Base-by-base conservation (phyloP, 768 basidiomycete genomes). In the Lyophyllum decastes region DNA sequence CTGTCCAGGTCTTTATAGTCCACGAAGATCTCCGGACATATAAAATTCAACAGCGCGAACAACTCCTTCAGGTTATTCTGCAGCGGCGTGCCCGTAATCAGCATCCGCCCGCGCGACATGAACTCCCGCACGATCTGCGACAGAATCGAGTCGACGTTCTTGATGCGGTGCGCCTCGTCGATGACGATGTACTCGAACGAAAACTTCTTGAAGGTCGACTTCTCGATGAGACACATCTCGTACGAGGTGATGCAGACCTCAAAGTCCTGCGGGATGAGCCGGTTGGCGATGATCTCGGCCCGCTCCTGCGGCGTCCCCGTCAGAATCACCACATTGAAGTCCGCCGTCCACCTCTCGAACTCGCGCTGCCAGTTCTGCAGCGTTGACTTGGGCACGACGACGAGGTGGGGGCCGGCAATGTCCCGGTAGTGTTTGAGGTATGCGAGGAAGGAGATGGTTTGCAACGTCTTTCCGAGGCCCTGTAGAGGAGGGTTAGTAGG, bases 121-220 rank as follows among this genome's bases (percentile, higher is more conserved):
- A 98, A 98, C 2, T 90, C 78, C 49, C 96, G 85, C 48, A 98
- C 94, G 66, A 99, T 98, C 73, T 97, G 94, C 16, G 89, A 88
- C 16, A 99, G 83, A 66, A 98, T 89, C 12, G 94, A 96, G 71
- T 98, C 94, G 64, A 96, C 95, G 70, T 98, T 98, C 78, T 98
- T 98, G 82, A 99, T 99, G 22, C 97, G 90, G 68, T 99, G 96
- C 0, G 96, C 96, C 75, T 99, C 96, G 74, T 99, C 96, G 67
- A 99, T 98, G 62, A 91, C 85, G 72, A 98, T 98, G 74, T 98
- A 98, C 72, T 96, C 93, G 78, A 98, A 98, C 0, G 89, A 90
- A 71, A 98, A 93, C 72, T 96, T 96, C 74, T 93, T 94, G 60
- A 98, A 79, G 0, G 89, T 83, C n/a, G 85, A 80, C 73, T 94